Conservation (phyloP, 1,284 basidiomycete genomes). For the Tylopilus sp. region DNA sequence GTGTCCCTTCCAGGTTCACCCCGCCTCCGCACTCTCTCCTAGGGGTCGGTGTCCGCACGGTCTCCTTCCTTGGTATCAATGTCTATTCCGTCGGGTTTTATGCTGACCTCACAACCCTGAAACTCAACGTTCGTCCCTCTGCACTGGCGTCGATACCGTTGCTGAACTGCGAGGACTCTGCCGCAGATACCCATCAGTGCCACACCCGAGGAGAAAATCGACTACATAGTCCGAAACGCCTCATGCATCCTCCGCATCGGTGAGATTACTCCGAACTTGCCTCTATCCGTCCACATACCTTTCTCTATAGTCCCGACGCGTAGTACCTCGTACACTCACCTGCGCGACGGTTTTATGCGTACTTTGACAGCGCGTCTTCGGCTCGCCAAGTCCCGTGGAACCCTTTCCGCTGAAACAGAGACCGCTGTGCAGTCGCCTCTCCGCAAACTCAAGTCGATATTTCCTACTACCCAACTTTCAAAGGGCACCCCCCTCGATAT, state of each 20-base stretch:
- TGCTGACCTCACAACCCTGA: constrained; percentile 64
- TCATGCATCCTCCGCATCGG: constrained; percentile 75
- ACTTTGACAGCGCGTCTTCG: constrained; percentile 65
- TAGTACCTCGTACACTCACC: constrained; percentile 73
- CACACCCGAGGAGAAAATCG: constrained; percentile 63
- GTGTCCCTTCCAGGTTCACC: constrained; percentile 55
- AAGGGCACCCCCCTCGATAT: constrained; percentile 69
- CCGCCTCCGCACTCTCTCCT: constrained; percentile 63
- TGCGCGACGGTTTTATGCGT: constrained; percentile 82
- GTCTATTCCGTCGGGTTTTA: constrained; percentile 88
- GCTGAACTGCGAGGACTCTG: neutral
- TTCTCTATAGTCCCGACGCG: constrained; percentile 66
- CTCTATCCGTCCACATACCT: neutral
- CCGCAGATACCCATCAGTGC: constrained; percentile 43
- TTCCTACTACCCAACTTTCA: constrained; percentile 61
- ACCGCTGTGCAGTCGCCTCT: constrained; percentile 56
- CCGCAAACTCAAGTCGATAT: constrained; percentile 68
- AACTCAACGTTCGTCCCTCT: constrained; percentile 46
- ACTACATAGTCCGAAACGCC: constrained; percentile 60
- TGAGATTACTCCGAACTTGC: constrained; percentile 28
- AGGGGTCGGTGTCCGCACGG: constrained; percentile 78
- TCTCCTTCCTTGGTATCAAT: constrained; percentile 76
- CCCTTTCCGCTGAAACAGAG: constrained; percentile 55
- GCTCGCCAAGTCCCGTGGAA: constrained; percentile 47
- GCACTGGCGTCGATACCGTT: neutral